Percentiles rank a stretch among this genome's conserved stretches.
Evolutionary conservation across 192 early-diverging fungal species (phyloP).

Genomic region (Phlyctochytrium bullatum): DNA sequence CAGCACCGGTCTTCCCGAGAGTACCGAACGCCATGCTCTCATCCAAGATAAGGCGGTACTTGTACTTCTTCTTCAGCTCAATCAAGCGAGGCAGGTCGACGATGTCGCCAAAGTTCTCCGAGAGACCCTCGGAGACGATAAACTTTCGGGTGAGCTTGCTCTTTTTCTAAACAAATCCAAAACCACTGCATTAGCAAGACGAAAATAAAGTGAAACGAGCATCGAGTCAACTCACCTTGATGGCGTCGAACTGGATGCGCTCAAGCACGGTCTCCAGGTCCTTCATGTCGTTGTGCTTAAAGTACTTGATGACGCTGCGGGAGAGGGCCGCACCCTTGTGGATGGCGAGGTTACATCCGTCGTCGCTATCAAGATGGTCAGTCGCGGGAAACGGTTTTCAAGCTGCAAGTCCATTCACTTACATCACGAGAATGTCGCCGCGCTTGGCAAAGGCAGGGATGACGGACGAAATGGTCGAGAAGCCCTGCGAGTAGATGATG

Average conservation of each 20-base stretch:
- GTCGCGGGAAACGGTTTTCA: neutral
- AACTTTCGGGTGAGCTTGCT: constrained; percentile 83
- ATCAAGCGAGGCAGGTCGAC: constrained; percentile 75
- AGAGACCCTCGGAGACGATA: constrained; percentile 92
- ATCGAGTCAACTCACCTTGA: constrained; percentile 35
- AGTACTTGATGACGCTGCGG: constrained; percentile 85
- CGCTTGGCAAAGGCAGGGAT: constrained; percentile 97
- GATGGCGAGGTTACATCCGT: constrained; percentile 81
- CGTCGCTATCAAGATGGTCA: constrained; percentile 64
- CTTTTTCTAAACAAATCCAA: constrained; percentile 48
- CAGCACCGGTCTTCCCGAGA: constrained; percentile 81
- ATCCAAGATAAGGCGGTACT: constrained; percentile 94
- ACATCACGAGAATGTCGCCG: constrained; percentile 90
- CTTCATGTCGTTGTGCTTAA: constrained; percentile 95
- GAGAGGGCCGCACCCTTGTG: constrained; percentile 89
- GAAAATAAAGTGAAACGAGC: neutral
- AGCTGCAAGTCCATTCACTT: constrained; percentile 36
- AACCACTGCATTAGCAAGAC: neutral
- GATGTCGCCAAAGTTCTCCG: constrained; percentile 84
- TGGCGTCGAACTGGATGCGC: constrained; percentile 68
- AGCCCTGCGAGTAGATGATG: constrained; percentile 94
- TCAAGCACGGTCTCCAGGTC: constrained; percentile 85
- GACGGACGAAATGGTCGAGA: constrained; percentile 86
- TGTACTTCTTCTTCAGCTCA: constrained; percentile 90
- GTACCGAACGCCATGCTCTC: constrained; percentile 89